phyloP scores from a whole-genome alignment of 441 rosid genomes.

The Bocquillonia castaneifolia region DNA sequence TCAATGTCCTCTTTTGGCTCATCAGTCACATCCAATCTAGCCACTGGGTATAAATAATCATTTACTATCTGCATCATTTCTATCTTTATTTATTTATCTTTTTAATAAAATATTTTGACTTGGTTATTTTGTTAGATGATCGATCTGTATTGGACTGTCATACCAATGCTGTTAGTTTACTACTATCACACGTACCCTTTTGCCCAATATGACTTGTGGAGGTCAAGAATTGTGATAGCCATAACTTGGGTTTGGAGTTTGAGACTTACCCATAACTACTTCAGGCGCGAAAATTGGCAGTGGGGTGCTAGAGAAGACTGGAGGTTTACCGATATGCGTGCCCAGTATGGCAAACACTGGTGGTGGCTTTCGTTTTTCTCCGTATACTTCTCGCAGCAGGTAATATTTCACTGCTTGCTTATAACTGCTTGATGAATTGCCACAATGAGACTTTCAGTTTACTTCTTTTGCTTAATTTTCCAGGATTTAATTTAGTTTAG shows the following conservation, averaged over 20 bases:
- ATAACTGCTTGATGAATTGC: constrained; percentile 42
- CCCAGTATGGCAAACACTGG: constrained; percentile 80
- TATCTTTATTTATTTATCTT: not conserved
- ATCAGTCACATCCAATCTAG: constrained; percentile 65
- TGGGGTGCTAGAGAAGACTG: constrained; percentile 97
- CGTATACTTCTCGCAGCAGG: constrained; percentile 88
- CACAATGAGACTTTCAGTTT: constrained; percentile 28
- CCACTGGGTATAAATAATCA: constrained; percentile 64
- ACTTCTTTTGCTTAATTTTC: no score
- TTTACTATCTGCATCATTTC: not conserved
- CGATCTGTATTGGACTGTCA: constrained; percentile 89
- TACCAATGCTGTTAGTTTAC: constrained; percentile 74
- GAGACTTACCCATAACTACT: constrained; percentile 78
- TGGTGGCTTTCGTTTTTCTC: constrained; percentile 93
- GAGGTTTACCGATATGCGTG: constrained; percentile 75
- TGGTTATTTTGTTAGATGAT: constrained; percentile 53
- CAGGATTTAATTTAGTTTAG: not conserved
- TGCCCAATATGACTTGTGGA: constrained; percentile 49
- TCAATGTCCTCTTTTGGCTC: constrained; percentile 86
- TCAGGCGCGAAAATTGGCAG: constrained; percentile 92
- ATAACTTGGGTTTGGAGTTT: constrained; percentile 80
- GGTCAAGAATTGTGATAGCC: constrained; percentile 54
- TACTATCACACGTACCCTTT: constrained; percentile 69
- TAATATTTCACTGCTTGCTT: constrained; percentile 11
- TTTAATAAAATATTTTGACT: not conserved